Conservation (phyloP, 192 early-diverging fungal species). For the Funneliformis mosseae region DNA sequence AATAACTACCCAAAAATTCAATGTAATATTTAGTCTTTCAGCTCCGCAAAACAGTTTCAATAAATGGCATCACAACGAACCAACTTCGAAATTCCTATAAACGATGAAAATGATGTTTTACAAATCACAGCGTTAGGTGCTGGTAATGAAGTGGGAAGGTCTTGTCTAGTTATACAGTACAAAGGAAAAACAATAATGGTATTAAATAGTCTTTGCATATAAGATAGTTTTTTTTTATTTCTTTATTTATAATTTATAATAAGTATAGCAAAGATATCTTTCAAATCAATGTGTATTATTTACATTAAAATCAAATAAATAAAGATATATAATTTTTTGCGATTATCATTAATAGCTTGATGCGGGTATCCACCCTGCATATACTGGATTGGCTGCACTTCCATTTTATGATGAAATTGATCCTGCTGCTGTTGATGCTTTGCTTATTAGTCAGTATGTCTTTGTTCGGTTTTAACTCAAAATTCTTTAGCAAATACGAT, state of each 20-base stretch:
- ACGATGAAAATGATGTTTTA: slow-evolving; percentile 78
- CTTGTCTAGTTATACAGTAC: slow-evolving; percentile 90
- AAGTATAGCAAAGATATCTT: neutral
- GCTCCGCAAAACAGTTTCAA: neutral
- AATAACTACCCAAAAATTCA: no score
- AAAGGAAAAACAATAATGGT: slow-evolving; percentile 96
- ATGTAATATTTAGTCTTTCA: no score
- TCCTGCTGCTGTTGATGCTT: slow-evolving; percentile 81
- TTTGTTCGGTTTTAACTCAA: neutral
- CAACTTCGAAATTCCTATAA: slow-evolving; percentile 3
- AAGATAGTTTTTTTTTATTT: neutral
- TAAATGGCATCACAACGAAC: neutral
- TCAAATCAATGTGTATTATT: neutral
- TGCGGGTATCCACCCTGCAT: slow-evolving; percentile 94
- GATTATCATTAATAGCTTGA: slow-evolving; percentile 66
- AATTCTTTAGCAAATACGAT: neutral
- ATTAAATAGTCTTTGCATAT: slow-evolving; percentile 25
- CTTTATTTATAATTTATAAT: neutral
- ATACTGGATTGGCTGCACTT: slow-evolving; percentile 84
- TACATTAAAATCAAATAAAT: neutral
- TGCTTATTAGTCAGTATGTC: slow-evolving; percentile 90
- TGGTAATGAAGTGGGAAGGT: slow-evolving; percentile 97
- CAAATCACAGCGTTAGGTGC: slow-evolving; percentile 93
- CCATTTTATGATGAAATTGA: slow-evolving; percentile 97
- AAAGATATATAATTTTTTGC: slow-evolving; percentile 13